phyloP scores from a whole-genome alignment of 495 filamentous ascomycete genomes.

The Daldinia vernicosa region DNA sequence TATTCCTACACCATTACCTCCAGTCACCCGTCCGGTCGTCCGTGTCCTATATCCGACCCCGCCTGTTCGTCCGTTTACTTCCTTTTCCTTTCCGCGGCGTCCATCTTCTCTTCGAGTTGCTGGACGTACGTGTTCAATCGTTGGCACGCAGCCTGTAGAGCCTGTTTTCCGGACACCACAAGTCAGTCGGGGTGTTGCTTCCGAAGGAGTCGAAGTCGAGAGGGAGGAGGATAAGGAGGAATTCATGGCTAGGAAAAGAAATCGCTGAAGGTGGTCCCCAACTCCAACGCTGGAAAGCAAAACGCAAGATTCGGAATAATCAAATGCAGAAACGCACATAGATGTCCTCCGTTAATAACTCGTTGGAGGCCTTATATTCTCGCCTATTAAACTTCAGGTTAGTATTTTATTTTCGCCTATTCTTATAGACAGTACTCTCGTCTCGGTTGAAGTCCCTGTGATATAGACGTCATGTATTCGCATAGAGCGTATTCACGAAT shows the following conservation, averaged over 20 bases:
- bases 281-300: conserved; percentile 30
- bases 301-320: conserved; percentile 45
- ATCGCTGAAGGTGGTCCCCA: conserved; percentile 13
- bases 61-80: conserved; percentile 44
- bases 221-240: conserved; percentile 9
- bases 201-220: conserved; percentile 23
- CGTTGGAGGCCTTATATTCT: conserved; percentile 93
- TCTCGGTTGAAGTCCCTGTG: neutral
- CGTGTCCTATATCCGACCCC: neutral
- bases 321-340: conserved; percentile 75
- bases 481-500: neutral
- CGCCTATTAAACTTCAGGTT: conserved; percentile 50
- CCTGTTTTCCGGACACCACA: conserved; percentile 59
- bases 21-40: conserved; percentile 2
- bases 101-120: conserved; percentile 83
- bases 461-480: neutral
- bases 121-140: conserved; percentile 84
- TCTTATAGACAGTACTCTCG: neutral
- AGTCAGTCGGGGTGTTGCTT: conserved; percentile 37
- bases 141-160: conserved; percentile 86
- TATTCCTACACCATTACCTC: conserved; percentile 28
- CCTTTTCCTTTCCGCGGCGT: conserved; percentile 65
- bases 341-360: conserved; percentile 94
- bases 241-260: conserved; percentile 9
- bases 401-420: conserved; percentile 17